Conservation (phyloP, 805 yeast genomes). For the Candida patagonica region DNA sequence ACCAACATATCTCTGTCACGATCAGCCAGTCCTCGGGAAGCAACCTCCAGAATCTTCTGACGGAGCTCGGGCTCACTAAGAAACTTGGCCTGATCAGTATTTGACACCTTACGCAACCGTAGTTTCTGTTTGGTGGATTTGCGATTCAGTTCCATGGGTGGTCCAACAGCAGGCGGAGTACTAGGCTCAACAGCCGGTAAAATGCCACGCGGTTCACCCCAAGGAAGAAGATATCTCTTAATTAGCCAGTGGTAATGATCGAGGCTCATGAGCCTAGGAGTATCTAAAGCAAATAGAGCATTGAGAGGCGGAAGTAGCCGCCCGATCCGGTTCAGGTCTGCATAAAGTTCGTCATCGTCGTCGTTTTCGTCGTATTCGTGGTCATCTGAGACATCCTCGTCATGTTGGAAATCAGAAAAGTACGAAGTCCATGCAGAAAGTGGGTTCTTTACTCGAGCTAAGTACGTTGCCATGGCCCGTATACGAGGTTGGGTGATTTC, state of each 20-base stretch:
- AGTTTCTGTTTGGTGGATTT: background rate
- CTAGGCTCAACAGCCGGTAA: slow-evolving; percentile 39
- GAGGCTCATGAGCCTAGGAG: slow-evolving; percentile 13
- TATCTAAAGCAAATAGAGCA: slow-evolving; percentile 9
- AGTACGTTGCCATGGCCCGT: too few species aligned
- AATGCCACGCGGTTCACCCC: slow-evolving; percentile 49
- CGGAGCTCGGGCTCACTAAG: slow-evolving; percentile 18
- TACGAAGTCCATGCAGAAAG: background rate
- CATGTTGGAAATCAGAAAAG: background rate
- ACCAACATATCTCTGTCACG: slow-evolving; percentile 27
- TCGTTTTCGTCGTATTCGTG: slow-evolving; percentile 26
- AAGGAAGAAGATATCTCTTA: slow-evolving; percentile 19
- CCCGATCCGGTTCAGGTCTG: slow-evolving; percentile 20
- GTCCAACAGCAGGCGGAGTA: slow-evolving; percentile 41
- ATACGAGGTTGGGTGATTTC: too few species aligned
- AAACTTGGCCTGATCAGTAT: background rate
- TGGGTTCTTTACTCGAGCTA: background rate
- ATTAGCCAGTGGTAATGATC: slow-evolving; percentile 19
- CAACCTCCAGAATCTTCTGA: slow-evolving; percentile 24
- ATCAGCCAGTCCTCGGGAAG: slow-evolving; percentile 23
- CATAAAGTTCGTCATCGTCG: slow-evolving; percentile 29
- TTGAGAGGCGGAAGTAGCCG: slow-evolving; percentile 12
- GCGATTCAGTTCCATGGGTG: slow-evolving; percentile 31
- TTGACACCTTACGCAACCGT: slow-evolving; percentile 4
- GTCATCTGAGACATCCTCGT: background rate